Evolutionary conservation across 2,329 filamentous ascomycete genomes (phyloP).

Genomic region (Neofusicoccum laricinum): DNA sequence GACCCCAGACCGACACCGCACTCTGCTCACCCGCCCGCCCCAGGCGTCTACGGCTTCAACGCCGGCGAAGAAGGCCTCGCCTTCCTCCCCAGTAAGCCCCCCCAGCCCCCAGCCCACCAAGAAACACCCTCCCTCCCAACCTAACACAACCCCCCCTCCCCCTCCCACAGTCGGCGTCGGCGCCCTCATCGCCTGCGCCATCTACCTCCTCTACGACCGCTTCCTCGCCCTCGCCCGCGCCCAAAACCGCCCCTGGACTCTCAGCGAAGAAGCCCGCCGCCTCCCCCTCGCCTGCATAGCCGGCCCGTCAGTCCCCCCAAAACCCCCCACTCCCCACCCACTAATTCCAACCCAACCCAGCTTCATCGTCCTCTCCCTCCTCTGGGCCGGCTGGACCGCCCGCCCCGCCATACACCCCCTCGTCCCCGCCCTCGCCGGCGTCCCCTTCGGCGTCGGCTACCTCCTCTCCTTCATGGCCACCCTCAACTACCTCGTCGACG

Average conservation of each 20-base stretch:
- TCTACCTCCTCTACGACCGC: slow-evolving; percentile 66
- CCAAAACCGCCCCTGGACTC: slow-evolving; percentile 54
- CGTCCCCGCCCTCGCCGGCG: slow-evolving; percentile 39
- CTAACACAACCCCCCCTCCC: background rate
- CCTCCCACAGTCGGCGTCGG: slow-evolving; percentile 58
- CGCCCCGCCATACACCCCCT: slow-evolving; percentile 40
- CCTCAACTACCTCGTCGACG: slow-evolving; percentile 61
- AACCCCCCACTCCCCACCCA: too few relatives aligned
- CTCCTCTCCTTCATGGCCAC: slow-evolving; percentile 51
- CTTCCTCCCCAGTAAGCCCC: slow-evolving; percentile 55
- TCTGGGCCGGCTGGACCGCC: slow-evolving; percentile 46
- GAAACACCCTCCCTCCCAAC: slow-evolving; percentile 20
- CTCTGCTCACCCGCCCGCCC: background rate
- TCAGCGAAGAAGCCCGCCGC: slow-evolving; percentile 64
- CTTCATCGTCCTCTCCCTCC: slow-evolving; percentile 44
- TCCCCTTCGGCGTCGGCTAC: slow-evolving; percentile 46
- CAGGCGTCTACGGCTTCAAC: slow-evolving; percentile 59
- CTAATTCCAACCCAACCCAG: too few relatives aligned
- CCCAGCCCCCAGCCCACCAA: background rate
- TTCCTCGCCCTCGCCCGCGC: slow-evolving; percentile 54
- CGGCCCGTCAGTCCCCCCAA: slow-evolving; percentile 55
- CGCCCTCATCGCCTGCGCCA: slow-evolving; percentile 54
- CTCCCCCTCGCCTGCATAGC: slow-evolving; percentile 70
- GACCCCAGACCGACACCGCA: too few relatives aligned
- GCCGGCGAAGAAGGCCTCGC: slow-evolving; percentile 64